Percentiles rank a stretch among this genome's conserved stretches.
Evolutionary conservation across 83 land plant species (phyloP).

Genomic region (Picea abies): DNA sequence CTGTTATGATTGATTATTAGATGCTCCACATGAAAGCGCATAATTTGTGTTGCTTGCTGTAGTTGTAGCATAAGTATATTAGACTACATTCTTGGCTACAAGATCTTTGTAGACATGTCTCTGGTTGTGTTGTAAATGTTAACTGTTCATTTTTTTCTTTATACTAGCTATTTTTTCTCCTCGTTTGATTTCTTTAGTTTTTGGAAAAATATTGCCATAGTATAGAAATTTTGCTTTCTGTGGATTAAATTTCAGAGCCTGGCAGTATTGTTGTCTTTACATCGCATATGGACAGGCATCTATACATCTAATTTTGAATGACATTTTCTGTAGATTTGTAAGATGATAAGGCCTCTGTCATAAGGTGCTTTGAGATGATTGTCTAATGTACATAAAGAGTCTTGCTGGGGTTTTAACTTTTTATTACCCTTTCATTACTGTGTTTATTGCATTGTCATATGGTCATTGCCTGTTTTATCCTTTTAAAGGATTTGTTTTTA

Average conservation of each 20-base stretch:
- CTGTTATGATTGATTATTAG: too few species aligned
- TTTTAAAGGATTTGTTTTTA: slow-evolving; percentile 2
- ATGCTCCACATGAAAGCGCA: too few species aligned
- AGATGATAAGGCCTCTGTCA: neutral
- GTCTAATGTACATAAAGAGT: neutral
- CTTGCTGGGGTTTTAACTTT: neutral
- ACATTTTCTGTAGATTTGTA: neutral
- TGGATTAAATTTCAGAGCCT: neutral
- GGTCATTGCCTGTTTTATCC: neutral
- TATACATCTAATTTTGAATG: neutral
- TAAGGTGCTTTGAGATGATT: neutral
- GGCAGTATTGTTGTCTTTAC: neutral
- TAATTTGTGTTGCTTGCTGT: too few species aligned
- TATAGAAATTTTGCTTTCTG: too few species aligned
- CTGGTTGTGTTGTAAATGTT: too few species aligned
- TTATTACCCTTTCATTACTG: neutral
- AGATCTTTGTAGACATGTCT: too few species aligned
- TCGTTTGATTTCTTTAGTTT: too few species aligned
- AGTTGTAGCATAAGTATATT: too few species aligned
- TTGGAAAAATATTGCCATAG: neutral
- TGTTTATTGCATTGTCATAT: neutral
- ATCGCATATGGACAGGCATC: too few species aligned
- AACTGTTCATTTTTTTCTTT: too few species aligned
- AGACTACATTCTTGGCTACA: too few species aligned
- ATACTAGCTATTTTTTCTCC: too few species aligned